A percentile compares a stretch with the other conserved stretches of the same genome.
Conservation (phyloP, 108 stramenopile species). For the Stephanodiscus triporus region DNA sequence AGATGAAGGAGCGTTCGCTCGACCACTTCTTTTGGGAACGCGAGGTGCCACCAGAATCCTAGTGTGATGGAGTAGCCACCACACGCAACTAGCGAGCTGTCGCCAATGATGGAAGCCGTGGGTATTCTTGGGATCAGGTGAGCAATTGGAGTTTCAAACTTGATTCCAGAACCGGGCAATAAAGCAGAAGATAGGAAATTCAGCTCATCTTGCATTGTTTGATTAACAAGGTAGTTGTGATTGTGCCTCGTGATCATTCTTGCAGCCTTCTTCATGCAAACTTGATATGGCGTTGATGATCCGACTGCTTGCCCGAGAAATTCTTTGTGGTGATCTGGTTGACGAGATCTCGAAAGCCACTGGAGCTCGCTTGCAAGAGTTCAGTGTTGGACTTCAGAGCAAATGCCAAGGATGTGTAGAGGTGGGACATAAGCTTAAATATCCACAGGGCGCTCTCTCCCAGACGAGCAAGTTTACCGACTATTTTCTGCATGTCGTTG, state of each 20-base stretch:
- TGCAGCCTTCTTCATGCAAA: conserved; percentile 12
- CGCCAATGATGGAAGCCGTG: not conserved
- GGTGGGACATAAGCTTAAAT: conserved; percentile 13
- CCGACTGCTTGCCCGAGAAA: not conserved
- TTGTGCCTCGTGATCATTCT: not conserved
- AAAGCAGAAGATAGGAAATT: not conserved
- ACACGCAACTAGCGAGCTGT: not conserved
- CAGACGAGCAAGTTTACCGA: conserved; percentile 1
- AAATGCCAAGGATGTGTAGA: conserved; percentile 15
- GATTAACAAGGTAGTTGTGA: not conserved
- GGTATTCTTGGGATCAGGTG: conserved; percentile 9
- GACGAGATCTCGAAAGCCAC: not conserved
- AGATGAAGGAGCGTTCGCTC: not conserved
- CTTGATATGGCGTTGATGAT: not conserved
- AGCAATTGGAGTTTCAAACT: not conserved
- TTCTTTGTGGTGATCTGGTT: too few species aligned
- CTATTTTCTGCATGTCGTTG: conserved; percentile 1
- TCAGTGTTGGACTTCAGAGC: conserved; percentile 13
- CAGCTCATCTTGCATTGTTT: conserved; percentile 10
- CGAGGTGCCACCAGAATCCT: conserved; percentile 16
- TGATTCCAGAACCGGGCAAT: not conserved
- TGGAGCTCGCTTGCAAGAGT: not conserved
- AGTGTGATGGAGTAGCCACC: conserved; percentile 1
- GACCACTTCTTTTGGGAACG: conserved; percentile 9
- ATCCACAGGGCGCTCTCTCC: conserved; percentile 8